Percentiles rank a stretch among this genome's conserved stretches.
phyloP scores from a whole-genome alignment of 208 protist species.

The Leishmania major region DNA sequence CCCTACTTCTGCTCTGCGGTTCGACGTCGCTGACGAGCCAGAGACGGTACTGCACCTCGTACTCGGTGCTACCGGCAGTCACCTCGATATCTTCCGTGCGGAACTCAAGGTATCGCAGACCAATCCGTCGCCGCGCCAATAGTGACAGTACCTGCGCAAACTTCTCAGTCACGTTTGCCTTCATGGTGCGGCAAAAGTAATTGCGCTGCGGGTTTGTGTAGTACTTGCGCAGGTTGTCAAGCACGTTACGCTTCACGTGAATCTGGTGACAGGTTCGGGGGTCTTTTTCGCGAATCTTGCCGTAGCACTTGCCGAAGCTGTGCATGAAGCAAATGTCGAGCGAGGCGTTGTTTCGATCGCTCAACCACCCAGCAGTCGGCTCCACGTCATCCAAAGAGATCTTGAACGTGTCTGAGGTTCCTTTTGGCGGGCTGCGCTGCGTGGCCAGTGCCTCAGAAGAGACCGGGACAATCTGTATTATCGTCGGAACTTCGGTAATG shows the following conservation, averaged over 20 bases:
- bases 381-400: slow-evolving; percentile 51
- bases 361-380: slow-evolving; percentile 57
- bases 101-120: slow-evolving; percentile 60
- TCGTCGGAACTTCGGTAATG: slow-evolving; percentile 52
- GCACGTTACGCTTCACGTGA: slow-evolving; percentile 43
- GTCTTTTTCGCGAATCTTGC: slow-evolving; percentile 49
- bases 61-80: slow-evolving; percentile 47
- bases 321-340: slow-evolving; percentile 74
- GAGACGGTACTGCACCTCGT: slow-evolving; percentile 55
- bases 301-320: slow-evolving; percentile 65
- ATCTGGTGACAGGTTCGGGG: slow-evolving; percentile 61
- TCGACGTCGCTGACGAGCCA: slow-evolving; percentile 44
- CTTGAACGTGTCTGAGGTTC: slow-evolving; percentile 17
- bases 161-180: slow-evolving; percentile 52
- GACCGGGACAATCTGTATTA: slow-evolving; percentile 40
- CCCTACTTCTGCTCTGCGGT: slow-evolving; percentile 10
- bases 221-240: slow-evolving; percentile 42
- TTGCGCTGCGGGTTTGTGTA: slow-evolving; percentile 48
- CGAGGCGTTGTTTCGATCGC: slow-evolving; percentile 50
- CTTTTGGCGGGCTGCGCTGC: slow-evolving; percentile 19
- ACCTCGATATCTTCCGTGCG: slow-evolving; percentile 51
- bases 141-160: slow-evolving; percentile 51
- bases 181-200: slow-evolving; percentile 66
- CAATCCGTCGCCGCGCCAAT: slow-evolving; percentile 41
- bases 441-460: slow-evolving; percentile 12